A percentile compares a stretch with the other conserved stretches of the same genome.
phyloP scores from a whole-genome alignment of 768 basidiomycete genomes.

The Obba rivulosa region DNA sequence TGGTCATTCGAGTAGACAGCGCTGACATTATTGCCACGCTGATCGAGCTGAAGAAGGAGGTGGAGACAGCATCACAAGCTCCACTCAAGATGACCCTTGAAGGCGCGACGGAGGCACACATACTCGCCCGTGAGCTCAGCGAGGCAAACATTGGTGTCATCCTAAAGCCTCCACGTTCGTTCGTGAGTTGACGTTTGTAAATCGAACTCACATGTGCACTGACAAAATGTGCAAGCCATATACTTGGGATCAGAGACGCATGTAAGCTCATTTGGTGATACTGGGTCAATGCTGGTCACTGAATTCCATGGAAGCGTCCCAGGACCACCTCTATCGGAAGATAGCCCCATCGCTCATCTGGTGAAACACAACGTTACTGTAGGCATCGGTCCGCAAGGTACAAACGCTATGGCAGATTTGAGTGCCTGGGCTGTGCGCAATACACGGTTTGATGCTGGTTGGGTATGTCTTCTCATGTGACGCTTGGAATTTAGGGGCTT shows the following conservation, averaged over 20 bases:
- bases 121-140: conserved; percentile 60
- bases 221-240: conserved; percentile 35
- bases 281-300: background rate
- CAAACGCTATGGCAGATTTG: conserved; percentile 9
- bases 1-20: conserved; percentile 63
- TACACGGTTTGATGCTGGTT: conserved; percentile 31
- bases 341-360: conserved; percentile 48
- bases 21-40: conserved; percentile 75
- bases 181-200: conserved; percentile 16
- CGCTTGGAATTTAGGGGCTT: conserved; percentile 1
- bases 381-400: conserved; percentile 40
- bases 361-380: conserved; percentile 59
- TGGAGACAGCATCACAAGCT: conserved; percentile 31
- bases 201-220: background rate
- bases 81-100: conserved; percentile 39
- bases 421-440: conserved; percentile 24
- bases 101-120: conserved; percentile 56
- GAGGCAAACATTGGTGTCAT: conserved; percentile 67
- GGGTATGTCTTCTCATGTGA: conserved; percentile 33
- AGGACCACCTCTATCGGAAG: conserved; percentile 60
- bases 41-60: conserved; percentile 52
- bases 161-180: conserved; percentile 55
- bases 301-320: conserved; percentile 39
- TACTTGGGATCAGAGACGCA: conserved; percentile 59
- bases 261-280: conserved; percentile 37